Percentiles rank a stretch among this genome's conserved stretches.
Evolutionary conservation across 208 protist genomes (phyloP).

Genomic region (Acanthamoeba quina): DNA sequence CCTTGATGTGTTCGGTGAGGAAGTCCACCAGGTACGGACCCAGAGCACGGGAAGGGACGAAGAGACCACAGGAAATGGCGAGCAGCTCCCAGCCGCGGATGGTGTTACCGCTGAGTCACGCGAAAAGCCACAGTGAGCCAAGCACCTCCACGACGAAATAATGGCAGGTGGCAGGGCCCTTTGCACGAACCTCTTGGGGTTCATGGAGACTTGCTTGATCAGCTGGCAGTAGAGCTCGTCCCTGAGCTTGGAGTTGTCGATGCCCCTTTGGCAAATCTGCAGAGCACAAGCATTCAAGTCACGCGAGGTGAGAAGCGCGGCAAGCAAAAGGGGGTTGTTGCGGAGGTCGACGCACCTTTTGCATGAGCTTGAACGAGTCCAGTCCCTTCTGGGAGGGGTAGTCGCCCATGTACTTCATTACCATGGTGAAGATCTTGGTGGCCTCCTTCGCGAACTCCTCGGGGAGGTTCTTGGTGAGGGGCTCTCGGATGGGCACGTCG

Average conservation of each 20-base stretch:
- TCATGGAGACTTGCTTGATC: constrained; percentile 37
- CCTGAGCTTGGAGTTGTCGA: constrained; percentile 34
- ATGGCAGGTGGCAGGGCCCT: not conserved
- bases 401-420: constrained; percentile 73
- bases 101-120: not conserved
- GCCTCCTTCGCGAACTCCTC: constrained; percentile 18
- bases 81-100: constrained; percentile 40
- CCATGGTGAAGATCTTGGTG: constrained; percentile 36
- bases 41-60: not conserved
- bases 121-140: too few relatives aligned
- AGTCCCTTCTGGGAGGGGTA: constrained; percentile 43
- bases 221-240: constrained; percentile 41
- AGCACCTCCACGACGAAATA: too few relatives aligned
- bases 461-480: not conserved
- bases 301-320: not conserved
- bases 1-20: not conserved
- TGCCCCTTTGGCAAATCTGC: constrained; percentile 2
- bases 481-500: constrained; percentile 16
- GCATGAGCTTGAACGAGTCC: not conserved
- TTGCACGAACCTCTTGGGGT: not conserved
- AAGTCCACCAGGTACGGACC: not conserved
- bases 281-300: not conserved
- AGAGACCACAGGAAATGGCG: constrained; percentile 3
- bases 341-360: not conserved
- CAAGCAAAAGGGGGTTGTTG: not conserved